These are phyloP conservation scores for Trichoderma guizhouense DNA, from an alignment of 2,329 filamentous ascomycete species.

Conservation along the genomic window DNA sequence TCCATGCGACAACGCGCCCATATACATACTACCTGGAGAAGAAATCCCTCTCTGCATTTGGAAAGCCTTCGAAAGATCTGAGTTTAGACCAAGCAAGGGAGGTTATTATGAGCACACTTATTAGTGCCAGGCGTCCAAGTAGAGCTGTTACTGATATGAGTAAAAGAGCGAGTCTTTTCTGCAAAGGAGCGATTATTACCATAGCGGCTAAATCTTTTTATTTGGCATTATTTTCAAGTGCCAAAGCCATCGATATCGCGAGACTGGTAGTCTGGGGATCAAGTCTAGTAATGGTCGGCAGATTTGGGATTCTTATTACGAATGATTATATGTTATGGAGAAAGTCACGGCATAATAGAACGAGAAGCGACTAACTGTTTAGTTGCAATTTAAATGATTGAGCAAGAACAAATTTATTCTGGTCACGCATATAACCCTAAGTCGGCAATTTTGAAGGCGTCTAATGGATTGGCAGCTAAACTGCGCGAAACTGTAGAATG, in stretches of 20 bases:
- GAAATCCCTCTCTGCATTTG: neutral
- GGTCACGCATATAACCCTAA: too few relatives aligned
- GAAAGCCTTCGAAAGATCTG: neutral
- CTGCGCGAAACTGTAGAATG: neutral
- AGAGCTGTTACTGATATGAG: neutral
- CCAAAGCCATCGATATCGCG: neutral
- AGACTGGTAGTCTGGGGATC: neutral
- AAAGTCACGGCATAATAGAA: neutral
- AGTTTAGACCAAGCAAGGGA: neutral
- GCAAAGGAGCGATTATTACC: neutral
- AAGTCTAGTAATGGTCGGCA: neutral
- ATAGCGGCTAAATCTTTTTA: neutral
- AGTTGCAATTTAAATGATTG: too few relatives aligned
- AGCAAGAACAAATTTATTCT: neutral
- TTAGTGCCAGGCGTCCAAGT: neutral
- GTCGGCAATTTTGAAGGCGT: neutral
- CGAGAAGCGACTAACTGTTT: neutral
- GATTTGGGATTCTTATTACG: neutral
- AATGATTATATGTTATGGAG: neutral
- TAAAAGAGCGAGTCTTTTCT: neutral
- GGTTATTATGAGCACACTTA: neutral
- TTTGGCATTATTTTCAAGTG: neutral
- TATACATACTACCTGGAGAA: neutral
- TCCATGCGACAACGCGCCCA: neutral
- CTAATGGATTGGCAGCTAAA: neutral